phyloP scores from a whole-genome alignment of 2,329 filamentous ascomycete species.

The Aspergillus vadensis region DNA sequence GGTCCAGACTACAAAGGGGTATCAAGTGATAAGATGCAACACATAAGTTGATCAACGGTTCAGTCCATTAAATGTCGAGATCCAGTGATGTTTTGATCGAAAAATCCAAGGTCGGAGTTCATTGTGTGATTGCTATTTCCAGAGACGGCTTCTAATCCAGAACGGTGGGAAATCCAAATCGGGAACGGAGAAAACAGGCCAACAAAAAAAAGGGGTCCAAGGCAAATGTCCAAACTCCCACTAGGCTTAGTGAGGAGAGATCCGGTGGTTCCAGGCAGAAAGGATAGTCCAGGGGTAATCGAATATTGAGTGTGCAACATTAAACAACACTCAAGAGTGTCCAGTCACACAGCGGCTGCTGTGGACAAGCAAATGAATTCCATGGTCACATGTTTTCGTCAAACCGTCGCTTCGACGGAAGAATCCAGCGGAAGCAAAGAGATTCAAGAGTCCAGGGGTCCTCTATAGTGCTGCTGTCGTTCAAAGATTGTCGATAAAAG shows the following conservation, averaged over 20 bases:
- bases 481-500: slow-evolving; percentile 5
- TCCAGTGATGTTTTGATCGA: neutral
- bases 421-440: slow-evolving; percentile 17
- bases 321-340: slow-evolving; percentile 43
- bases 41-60: slow-evolving; percentile 4
- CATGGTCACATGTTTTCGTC: slow-evolving; percentile 28
- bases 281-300: slow-evolving; percentile 21
- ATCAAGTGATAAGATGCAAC: slow-evolving; percentile 6
- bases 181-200: slow-evolving; percentile 5
- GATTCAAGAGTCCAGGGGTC: slow-evolving; percentile 13
- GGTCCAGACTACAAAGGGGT: slow-evolving; percentile 14
- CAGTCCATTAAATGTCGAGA: neutral
- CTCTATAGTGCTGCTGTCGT: slow-evolving; percentile 2
- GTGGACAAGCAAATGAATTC: slow-evolving; percentile 23
- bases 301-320: slow-evolving; percentile 38
- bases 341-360: slow-evolving; percentile 39
- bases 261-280: slow-evolving; percentile 18
- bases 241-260: slow-evolving; percentile 31
- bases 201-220: slow-evolving; percentile 12
- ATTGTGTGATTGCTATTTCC: slow-evolving; percentile 10
- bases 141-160: slow-evolving; percentile 5
- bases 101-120: neutral
- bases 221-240: slow-evolving; percentile 25
- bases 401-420: slow-evolving; percentile 24
- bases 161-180: neutral